Conservation (phyloP, 1,284 basidiomycete species). For the Caloboletus inedulis region DNA sequence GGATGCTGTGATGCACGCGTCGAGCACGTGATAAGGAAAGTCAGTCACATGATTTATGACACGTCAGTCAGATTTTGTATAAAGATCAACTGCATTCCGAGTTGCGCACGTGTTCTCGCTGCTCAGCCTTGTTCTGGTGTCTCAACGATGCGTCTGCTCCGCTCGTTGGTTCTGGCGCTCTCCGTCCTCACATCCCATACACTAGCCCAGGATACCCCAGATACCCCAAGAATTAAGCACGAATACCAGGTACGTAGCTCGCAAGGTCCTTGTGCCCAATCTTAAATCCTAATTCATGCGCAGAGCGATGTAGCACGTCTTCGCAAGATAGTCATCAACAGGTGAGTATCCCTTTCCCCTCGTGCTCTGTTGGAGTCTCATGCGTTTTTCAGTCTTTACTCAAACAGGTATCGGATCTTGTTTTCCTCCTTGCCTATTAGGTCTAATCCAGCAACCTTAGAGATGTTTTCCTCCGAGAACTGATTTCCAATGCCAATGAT, state of each 20-base stretch:
- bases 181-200: constrained; percentile 48
- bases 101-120: not conserved
- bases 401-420: constrained; percentile 50
- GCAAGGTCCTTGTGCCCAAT: not conserved
- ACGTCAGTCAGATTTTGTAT: constrained; percentile 24
- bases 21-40: constrained; percentile 22
- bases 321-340: constrained; percentile 90
- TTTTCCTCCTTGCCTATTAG: not conserved
- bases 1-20: not conserved
- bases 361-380: constrained; percentile 9
- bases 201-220: constrained; percentile 51
- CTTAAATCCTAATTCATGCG: constrained; percentile 4
- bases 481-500: constrained; percentile 93
- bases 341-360: constrained; percentile 36
- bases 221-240: constrained; percentile 54
- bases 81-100: not conserved
- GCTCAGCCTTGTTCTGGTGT: not conserved
- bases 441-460: constrained; percentile 38
- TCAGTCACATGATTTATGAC: constrained; percentile 31
- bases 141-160: constrained; percentile 58
- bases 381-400: constrained; percentile 60
- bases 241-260: constrained; percentile 69
- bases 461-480: constrained; percentile 90
- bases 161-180: constrained; percentile 50
- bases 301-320: constrained; percentile 91